These are phyloP conservation scores for Dactylorhiza incarnata DNA, from an alignment of 106 monocot genomes.

Conservation along the genomic window DNA sequence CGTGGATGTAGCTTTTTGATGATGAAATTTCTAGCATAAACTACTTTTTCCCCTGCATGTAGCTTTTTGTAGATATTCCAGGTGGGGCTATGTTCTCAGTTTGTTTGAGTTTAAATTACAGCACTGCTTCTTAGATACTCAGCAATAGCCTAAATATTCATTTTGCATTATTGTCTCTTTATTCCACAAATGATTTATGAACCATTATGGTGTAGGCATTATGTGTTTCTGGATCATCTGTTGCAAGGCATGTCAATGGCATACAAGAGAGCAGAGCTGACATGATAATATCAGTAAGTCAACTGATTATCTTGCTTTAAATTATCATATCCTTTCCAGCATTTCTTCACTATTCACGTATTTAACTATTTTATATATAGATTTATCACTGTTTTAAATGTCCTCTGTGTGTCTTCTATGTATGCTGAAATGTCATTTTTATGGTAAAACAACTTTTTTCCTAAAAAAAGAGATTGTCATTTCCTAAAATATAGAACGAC, in stretches of 20 bases:
- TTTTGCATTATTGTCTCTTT: slow-evolving; percentile 1
- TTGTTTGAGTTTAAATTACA: no score
- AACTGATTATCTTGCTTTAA: not conserved
- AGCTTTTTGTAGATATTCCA: no score
- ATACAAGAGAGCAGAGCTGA: slow-evolving; percentile 55
- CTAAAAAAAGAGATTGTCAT: no score
- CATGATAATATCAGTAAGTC: slow-evolving; percentile 89
- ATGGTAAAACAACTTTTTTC: no score
- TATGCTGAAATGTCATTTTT: no score
- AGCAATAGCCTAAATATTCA: not conserved
- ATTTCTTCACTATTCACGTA: not conserved
- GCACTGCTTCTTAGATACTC: not conserved
- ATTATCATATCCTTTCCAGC: not conserved
- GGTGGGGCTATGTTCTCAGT: no score
- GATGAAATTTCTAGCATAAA: no score
- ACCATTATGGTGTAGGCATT: slow-evolving; percentile 53
- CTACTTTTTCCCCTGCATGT: no score
- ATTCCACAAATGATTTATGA: slow-evolving; percentile 7
- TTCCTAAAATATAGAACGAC: no score
- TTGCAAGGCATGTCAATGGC: slow-evolving; percentile 53
- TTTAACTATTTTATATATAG: not conserved
- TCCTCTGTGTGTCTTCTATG: no score
- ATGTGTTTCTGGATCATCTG: slow-evolving; percentile 44
- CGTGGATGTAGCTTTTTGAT: no score
- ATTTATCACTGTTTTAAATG: not conserved